Percentiles rank a stretch among this genome's conserved stretches.
Evolutionary conservation across 2,329 filamentous ascomycete species (phyloP).

Genomic region (Ustilaginoidea virens): DNA sequence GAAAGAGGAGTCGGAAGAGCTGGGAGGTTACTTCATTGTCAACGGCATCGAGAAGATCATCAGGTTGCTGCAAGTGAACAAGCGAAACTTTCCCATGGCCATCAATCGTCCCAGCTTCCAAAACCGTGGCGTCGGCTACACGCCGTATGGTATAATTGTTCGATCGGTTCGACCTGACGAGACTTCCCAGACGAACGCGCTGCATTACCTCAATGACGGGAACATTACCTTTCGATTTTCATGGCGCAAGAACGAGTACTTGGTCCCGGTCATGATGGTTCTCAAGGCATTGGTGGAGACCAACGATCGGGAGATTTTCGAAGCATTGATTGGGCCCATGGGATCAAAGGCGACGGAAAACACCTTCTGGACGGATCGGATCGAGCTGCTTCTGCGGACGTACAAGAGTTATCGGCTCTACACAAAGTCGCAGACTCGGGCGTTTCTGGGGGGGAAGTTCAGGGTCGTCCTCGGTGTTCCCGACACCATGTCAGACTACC

Average conservation of each 20-base stretch:
- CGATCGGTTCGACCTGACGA: slow-evolving; percentile 92
- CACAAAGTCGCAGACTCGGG: slow-evolving; percentile 63
- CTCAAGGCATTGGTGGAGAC: slow-evolving; percentile 90
- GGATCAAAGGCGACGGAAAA: slow-evolving; percentile 67
- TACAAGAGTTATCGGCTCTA: slow-evolving; percentile 86
- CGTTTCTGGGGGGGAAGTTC: slow-evolving; percentile 85
- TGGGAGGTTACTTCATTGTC: slow-evolving; percentile 93
- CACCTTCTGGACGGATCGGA: slow-evolving; percentile 87
- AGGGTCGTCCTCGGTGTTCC: slow-evolving; percentile 72
- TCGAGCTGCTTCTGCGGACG: slow-evolving; percentile 79
- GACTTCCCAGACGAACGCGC: slow-evolving; percentile 90
- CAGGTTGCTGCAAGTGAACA: slow-evolving; percentile 76
- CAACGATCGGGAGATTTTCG: slow-evolving; percentile 91
- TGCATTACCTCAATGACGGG: slow-evolving; percentile 90
- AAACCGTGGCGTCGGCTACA: slow-evolving; percentile 76
- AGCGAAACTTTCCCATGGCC: slow-evolving; percentile 88
- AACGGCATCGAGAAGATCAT: slow-evolving; percentile 97
- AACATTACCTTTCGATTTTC: slow-evolving; percentile 96
- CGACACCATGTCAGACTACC: slow-evolving; percentile 71
- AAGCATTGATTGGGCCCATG: slow-evolving; percentile 69
- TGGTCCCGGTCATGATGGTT: slow-evolving; percentile 94
- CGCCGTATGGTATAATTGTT: slow-evolving; percentile 78
- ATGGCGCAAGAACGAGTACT: slow-evolving; percentile 92
- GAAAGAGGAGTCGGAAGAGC: slow-evolving; percentile 91
- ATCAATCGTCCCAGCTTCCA: slow-evolving; percentile 83